A percentile compares a stretch with the other conserved stretches of the same genome.
Conservation (phyloP, 148 eudicot species). For the Talinum fruticosum region DNA sequence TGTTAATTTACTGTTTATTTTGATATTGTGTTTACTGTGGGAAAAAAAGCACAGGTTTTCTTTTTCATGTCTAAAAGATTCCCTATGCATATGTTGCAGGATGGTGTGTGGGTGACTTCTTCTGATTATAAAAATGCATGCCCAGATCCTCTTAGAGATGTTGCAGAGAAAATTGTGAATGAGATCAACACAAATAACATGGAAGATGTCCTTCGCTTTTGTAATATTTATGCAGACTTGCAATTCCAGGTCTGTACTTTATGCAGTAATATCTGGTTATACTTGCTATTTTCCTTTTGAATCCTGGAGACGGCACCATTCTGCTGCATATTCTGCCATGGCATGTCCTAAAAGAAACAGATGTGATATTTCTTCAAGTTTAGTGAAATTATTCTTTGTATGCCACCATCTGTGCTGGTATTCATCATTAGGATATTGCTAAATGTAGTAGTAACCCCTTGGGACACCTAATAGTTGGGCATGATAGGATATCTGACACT, state of each 20-base stretch:
- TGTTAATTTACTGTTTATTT: not conserved
- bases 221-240: slow-evolving; percentile 71
- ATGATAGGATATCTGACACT: not conserved
- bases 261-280: not conserved
- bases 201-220: slow-evolving; percentile 87
- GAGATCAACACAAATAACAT: slow-evolving; percentile 70
- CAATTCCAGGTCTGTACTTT: slow-evolving; percentile 57
- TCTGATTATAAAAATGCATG: slow-evolving; percentile 68
- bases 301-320: not conserved
- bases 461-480: not conserved
- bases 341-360: not conserved
- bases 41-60: not conserved
- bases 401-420: not conserved
- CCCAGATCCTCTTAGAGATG: slow-evolving; percentile 89
- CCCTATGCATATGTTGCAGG: slow-evolving; percentile 40
- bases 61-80: not conserved
- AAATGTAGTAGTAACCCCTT: not conserved
- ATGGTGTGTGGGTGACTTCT: slow-evolving; percentile 74
- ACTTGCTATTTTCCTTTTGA: not conserved
- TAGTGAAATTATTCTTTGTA: not conserved
- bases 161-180: slow-evolving; percentile 63
- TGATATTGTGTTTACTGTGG: not conserved
- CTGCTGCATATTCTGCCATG: not conserved
- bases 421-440: not conserved
- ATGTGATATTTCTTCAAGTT: not conserved